Base-by-base conservation (phyloP, 1,284 basidiomycete genomes). In the Boletellus deceptivus region DNA sequence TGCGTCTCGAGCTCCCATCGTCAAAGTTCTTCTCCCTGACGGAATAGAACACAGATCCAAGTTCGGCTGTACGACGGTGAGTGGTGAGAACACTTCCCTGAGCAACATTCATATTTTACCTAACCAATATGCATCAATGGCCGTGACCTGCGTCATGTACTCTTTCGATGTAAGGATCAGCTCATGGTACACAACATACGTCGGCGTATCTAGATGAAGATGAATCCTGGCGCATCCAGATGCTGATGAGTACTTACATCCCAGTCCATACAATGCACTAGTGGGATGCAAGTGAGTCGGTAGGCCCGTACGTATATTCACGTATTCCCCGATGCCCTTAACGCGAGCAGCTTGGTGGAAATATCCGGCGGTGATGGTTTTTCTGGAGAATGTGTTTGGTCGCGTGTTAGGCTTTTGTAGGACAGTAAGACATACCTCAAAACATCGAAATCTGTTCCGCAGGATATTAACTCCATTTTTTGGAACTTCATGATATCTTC, bases 401-500 rank as follows among this genome's bases (percentile, higher is more conserved):
- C 34, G 24, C 20, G 36, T 39, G 22, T 37, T 24, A 16, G 14
- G 22, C 34, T 17, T 20, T 0, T 22, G 11, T 29, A 29, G 17
- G 34, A 49, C 31, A 31, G 22, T 18, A 16, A n/a, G 20, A 67
- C 74, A 18, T 50, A 91, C 90, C 92, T 80, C 54, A 99, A 81
- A 18, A 95, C 72, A 65, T 99, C 97, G 75, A 95, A 99, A 69
- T 99, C 95, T 0, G 93, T 98, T 3, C 93, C 93, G 43, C 87
- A 91, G 5, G 93, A 91, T 55, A 92, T 80, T 17, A 95, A 71
- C 35, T 87, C 86, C 83, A 99, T 91, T 74, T 97, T 98, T 71
- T 98, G 95, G 69, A 90, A 86, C 68, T 96, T 93, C 93, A 98
- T 97, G 68, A 99, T 99, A 67, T 99, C 97, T 68, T 98, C 93